A percentile compares a stretch with the other conserved stretches of the same genome.
Conservation (phyloP, 352 stramenopile genomes). For the Globisporangium echinulatum region DNA sequence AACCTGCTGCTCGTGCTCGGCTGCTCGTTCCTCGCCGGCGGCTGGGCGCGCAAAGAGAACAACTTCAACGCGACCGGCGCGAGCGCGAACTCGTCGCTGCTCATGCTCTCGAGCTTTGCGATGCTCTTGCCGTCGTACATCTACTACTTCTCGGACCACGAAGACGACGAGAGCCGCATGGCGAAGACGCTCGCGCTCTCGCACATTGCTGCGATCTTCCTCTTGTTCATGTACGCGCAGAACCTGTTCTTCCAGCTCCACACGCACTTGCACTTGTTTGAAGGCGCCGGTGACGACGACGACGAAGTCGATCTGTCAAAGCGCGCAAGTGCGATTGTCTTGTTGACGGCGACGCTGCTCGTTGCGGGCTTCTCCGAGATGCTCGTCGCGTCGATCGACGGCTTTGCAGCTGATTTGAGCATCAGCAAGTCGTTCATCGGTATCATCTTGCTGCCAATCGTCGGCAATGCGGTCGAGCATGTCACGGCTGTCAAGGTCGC, state of each 20-base stretch:
- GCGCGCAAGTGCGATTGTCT: conserved; percentile 62
- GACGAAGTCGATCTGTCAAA: conserved; percentile 83
- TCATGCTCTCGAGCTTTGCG: conserved; percentile 91
- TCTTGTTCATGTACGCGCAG: conserved; percentile 92
- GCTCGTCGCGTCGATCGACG: conserved; percentile 82
- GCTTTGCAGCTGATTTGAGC: conserved; percentile 52
- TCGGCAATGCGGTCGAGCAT: conserved; percentile 98
- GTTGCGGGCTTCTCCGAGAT: conserved; percentile 94
- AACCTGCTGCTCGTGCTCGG: conserved; percentile 97
- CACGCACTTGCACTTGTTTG: conserved; percentile 93
- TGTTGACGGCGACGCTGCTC: conserved; percentile 84
- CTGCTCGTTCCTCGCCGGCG: conserved; percentile 93
- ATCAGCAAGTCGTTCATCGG: conserved; percentile 88
- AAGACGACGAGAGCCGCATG: conserved; percentile 63
- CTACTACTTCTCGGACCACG: conserved; percentile 78
- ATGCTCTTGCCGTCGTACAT: conserved; percentile 93
- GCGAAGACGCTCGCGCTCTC: conserved; percentile 71
- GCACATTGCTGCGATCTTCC: conserved; percentile 69
- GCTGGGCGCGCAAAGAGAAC: conserved; percentile 71
- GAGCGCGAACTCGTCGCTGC: conserved; percentile 91
- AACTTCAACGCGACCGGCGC: conserved; percentile 91
- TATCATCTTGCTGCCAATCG: conserved; percentile 95
- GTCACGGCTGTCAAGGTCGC: conserved; percentile 95
- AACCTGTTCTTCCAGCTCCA: conserved; percentile 95
- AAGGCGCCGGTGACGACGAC: conserved; percentile 43